Base-by-base conservation (phyloP, 345 rosid species). In the Populus davidiana region DNA sequence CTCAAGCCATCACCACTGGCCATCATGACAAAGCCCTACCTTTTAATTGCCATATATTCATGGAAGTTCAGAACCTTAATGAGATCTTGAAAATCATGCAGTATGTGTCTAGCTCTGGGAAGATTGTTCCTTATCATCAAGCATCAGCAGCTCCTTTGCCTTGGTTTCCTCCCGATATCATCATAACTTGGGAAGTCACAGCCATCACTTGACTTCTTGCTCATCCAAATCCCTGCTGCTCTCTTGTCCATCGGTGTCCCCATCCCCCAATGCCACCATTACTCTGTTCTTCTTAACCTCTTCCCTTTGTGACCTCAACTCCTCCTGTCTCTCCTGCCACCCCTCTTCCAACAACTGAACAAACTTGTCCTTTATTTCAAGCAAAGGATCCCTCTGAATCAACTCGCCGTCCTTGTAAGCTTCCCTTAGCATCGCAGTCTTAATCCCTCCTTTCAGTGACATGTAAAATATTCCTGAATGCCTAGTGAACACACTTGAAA, bases 381-480 rank as follows among this genome's bases (percentile, higher is more conserved):
- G 88, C 81, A 93, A 70, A 0, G 94, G 95, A 83, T 96, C 99
- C 75, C 85, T 85, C 76, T 82, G 91, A 74, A 89, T 78, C 89
- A 90, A 80, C 77, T 83, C 85, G 27, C 88, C 68, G 14, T 82
- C 88, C 86, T 86, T 80, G 62, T 92, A 93, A 9, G 96, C 97
- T 71, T 96, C 92, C 76, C 99, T 88, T 72, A 96, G 71, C 41
- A 93, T 82, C 0, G 95, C 98, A 44, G 96, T 96, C 85, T 92
- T 85, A 72, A 91, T 91, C 72, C 91, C 94, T 27, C 97, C 98
- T 83, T 96, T 96, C 44, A 92, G 9, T 0, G 98, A 96, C 88
- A 96, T 59, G 78, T 93, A 96, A 86, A 96, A 96, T 25, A 93
- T 86, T 73, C 97, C 97, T 0, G 99, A 90, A 85, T 96, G 99